Conservation (phyloP, 495 filamentous ascomycete genomes). For the Daldinia concentrica region DNA sequence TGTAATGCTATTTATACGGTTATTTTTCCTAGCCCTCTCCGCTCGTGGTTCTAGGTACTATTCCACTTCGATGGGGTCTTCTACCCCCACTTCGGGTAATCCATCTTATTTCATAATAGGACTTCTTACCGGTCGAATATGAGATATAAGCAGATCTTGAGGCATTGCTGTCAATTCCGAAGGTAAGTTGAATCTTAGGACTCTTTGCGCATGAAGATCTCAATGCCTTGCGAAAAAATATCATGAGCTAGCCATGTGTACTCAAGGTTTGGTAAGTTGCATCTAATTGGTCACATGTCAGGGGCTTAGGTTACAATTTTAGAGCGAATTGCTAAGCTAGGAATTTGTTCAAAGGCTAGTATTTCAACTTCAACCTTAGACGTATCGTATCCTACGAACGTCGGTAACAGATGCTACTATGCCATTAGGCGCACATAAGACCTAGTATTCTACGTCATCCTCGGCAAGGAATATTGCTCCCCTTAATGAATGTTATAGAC, state of each 20-base stretch:
- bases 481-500: too few species aligned
- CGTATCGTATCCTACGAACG: too few species aligned
- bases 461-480: background rate
- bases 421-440: too few species aligned
- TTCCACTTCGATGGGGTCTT: background rate
- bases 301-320: too few species aligned
- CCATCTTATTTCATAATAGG: background rate
- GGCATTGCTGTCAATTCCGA: background rate
- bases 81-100: background rate
- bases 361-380: too few species aligned
- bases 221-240: background rate
- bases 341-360: background rate
- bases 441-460: background rate
- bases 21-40: background rate
- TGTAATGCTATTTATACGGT: background rate
- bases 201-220: background rate
- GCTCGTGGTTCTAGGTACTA: background rate
- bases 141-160: background rate
- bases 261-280: too few species aligned
- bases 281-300: too few species aligned
- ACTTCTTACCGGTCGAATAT: background rate
- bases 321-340: background rate
- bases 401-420: too few species aligned
- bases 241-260: background rate
- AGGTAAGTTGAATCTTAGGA: background rate